phyloP scores from a whole-genome alignment of 805 yeast species.

The Kodamaea laetipori region DNA sequence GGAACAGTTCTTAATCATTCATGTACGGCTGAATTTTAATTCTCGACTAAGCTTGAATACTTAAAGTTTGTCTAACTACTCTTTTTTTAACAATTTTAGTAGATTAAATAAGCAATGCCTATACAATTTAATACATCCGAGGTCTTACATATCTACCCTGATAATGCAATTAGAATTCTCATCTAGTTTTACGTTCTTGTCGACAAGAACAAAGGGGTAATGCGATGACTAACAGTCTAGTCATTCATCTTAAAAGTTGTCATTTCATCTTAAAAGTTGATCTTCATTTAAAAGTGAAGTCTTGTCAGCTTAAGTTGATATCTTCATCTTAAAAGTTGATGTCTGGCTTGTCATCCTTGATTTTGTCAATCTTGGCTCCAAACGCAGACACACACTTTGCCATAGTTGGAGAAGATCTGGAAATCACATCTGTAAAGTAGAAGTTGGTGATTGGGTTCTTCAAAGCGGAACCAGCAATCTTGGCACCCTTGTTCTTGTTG shows the following conservation, averaged over 20 bases:
- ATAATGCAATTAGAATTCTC: slow-evolving; percentile 14
- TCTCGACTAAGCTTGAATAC: too few relatives aligned
- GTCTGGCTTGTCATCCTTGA: slow-evolving; percentile 49
- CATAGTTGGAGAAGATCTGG: slow-evolving; percentile 88
- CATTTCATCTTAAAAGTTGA: not conserved
- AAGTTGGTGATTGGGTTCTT: slow-evolving; percentile 77
- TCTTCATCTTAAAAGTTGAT: slow-evolving; percentile 41
- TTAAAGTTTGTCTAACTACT: too few relatives aligned
- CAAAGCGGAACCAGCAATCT: slow-evolving; percentile 48
- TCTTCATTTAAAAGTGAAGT: too few relatives aligned
- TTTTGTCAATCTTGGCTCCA: slow-evolving; percentile 66
- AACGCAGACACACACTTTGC: slow-evolving; percentile 78
- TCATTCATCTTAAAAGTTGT: too few relatives aligned
- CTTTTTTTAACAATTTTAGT: slow-evolving; percentile 1
- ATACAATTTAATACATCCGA: not conserved
- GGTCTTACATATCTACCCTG: slow-evolving; percentile 4
- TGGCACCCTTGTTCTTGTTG: slow-evolving; percentile 41
- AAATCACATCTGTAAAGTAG: slow-evolving; percentile 85
- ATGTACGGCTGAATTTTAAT: too few relatives aligned
- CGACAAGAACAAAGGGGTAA: too few relatives aligned
- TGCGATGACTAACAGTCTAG: too few relatives aligned
- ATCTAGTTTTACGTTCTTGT: slow-evolving; percentile 1
- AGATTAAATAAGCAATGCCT: slow-evolving; percentile 3
- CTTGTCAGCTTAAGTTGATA: too few relatives aligned
- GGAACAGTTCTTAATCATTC: too few relatives aligned